Evolutionary conservation across 116 monocot genomes (phyloP), one percentile per base, ranked within the genome.

Genomic region (Trichopus zeylanicus): DNA sequence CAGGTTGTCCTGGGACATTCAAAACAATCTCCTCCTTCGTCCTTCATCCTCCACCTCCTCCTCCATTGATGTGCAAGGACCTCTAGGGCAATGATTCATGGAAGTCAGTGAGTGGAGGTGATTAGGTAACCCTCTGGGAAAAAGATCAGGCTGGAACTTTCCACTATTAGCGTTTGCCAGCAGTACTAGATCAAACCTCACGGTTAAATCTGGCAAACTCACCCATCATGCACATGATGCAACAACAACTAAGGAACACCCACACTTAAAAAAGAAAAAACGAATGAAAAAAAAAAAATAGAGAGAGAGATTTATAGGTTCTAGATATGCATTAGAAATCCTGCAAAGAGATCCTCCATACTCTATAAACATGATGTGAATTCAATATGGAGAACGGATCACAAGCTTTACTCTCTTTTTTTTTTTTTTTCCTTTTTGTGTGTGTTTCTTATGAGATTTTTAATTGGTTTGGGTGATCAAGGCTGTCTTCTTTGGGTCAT

Each of bases 401-500:
- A 26, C 68, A 25, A 60, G 22, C 24, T 39, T 49, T 33, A 42
- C 13, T 48, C 30, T 7, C n/a, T 72, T 65, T 1, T 26, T 31
- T 57, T 31, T 29, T 55, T 26, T 23, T 39, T 7, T 19, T 66
- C 56, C 47, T 38, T 27, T 3, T 13, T 70, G n/a, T n/a, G 55
- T 1, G 19, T 27, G 39, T 26, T 25, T 51, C 16, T 21, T 37
- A 27, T 33, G 23, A 29, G 47, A 33, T 29, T 49, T 34, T 37
- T 22, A 56, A 33, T 49, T 33, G 55, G 60, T 61, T 67, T 33
- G 21, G 29, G n/a, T 55, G 19, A 67, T 60, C 73, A 55, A 73
- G 46, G 67, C 55, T 73, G 73, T 67, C 73, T 56, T 67, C 67
- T 67, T 42, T 42, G 61, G 73, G 58, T 52, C 51, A 38, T 49